Evolutionary conservation across 495 filamentous ascomycete species (phyloP).

Genomic region (Cercophora scortea): DNA sequence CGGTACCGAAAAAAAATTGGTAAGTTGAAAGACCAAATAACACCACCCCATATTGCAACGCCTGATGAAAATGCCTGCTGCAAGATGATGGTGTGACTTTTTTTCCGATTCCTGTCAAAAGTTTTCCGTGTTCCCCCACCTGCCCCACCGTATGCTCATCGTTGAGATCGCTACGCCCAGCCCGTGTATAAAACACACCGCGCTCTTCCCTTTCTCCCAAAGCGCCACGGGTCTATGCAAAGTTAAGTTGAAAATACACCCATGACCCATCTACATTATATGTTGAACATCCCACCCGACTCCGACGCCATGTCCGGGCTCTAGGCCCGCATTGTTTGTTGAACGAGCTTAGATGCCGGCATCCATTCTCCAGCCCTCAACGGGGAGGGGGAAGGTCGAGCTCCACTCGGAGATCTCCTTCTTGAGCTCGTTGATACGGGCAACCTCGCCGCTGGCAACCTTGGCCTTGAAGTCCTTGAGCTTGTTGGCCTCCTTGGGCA

Average conservation of each 20-base stretch:
- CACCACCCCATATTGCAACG: constrained; percentile 23
- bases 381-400: constrained; percentile 84
- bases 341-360: constrained; percentile 33
- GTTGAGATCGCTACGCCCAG: constrained; percentile 16
- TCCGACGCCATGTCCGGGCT: no score
- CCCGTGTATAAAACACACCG: neutral
- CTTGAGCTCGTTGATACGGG: constrained; percentile 72
- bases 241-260: constrained; percentile 17
- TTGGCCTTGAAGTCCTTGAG: constrained; percentile 98
- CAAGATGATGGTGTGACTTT: constrained; percentile 19
- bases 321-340: no score
- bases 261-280: constrained; percentile 7
- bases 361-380: constrained; percentile 55
- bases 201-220: neutral
- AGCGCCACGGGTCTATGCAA: constrained; percentile 6
- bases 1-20: constrained; percentile 18
- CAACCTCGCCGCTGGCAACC: constrained; percentile 67
- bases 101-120: constrained; percentile 14
- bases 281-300: constrained; percentile 12
- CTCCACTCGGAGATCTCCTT: constrained; percentile 89
- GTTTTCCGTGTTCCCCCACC: constrained; percentile 4
- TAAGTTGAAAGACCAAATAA: constrained; percentile 25
- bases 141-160: constrained; percentile 11
- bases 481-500: constrained; percentile 97
- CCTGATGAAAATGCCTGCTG: constrained; percentile 30